Conservation (phyloP, 1,139 yeast species). For the Geotrichum candidum region DNA sequence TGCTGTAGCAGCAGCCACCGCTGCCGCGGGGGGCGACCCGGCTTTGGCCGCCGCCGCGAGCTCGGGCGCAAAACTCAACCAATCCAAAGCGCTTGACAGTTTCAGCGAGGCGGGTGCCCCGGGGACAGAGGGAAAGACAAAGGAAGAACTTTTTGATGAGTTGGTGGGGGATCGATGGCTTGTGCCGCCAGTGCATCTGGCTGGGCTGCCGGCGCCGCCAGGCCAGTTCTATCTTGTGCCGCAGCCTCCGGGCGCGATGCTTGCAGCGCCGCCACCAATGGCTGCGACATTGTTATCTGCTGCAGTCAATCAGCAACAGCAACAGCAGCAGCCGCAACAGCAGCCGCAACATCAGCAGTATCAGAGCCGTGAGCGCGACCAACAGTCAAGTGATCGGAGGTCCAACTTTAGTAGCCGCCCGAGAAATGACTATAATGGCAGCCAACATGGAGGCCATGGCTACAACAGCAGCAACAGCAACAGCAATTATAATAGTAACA, state of each 20-base stretch:
- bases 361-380: neutral
- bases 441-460: neutral
- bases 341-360: neutral
- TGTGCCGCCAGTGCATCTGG: constrained; percentile 25
- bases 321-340: too few species aligned
- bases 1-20: constrained; percentile 8
- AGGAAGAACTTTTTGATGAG: constrained; percentile 17
- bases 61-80: constrained; percentile 20
- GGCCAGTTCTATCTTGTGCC: constrained; percentile 19
- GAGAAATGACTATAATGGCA: neutral
- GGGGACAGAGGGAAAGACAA: constrained; percentile 19
- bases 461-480: neutral
- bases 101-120: constrained; percentile 22
- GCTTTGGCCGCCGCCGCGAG: neutral
- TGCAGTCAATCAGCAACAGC: neutral
- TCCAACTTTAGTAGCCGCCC: neutral
- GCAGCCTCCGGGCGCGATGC: neutral
- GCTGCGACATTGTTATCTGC: neutral
- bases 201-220: constrained; percentile 27
- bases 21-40: constrained; percentile 1
- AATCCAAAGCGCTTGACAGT: constrained; percentile 20
- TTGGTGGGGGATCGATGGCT: constrained; percentile 15
- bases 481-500: neutral
- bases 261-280: neutral
- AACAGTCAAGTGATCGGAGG: neutral